Percentiles rank a stretch among this genome's conserved stretches.
Evolutionary conservation across 805 yeast species (phyloP).

Genomic region (Nakazawaea populi): DNA sequence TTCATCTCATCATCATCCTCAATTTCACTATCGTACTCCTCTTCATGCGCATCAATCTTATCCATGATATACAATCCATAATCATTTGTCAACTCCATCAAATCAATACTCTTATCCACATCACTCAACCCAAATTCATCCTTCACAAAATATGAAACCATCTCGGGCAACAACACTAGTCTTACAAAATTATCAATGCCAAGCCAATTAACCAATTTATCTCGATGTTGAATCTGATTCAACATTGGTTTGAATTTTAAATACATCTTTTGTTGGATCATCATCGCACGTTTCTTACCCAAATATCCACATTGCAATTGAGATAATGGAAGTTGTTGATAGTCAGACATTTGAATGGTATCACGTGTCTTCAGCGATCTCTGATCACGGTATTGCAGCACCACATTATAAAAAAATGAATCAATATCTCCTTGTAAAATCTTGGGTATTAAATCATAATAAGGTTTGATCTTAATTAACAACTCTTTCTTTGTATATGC

Average conservation of each 20-base stretch:
- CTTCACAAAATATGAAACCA: constrained; percentile 44
- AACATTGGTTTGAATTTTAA: constrained; percentile 26
- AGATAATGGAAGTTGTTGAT: constrained; percentile 1
- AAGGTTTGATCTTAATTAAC: constrained; percentile 16
- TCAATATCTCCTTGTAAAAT: constrained; percentile 25
- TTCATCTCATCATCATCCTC: constrained; percentile 7
- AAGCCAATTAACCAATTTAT: constrained; percentile 55
- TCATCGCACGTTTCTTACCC: constrained; percentile 52
- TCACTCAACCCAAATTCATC: constrained; percentile 33
- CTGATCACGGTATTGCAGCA: constrained; percentile 16
- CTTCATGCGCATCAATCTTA: constrained; percentile 13
- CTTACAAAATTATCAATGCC: constrained; percentile 47
- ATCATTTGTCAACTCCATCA: constrained; percentile 38
- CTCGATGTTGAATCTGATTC: constrained; percentile 20
- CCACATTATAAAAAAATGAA: constrained; percentile 24
- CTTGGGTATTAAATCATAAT: constrained; percentile 21
- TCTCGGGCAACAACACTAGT: constrained; percentile 60
- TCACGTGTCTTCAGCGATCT: constrained; percentile 18
- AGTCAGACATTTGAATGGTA: constrained; percentile 28
- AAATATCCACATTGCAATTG: constrained; percentile 39
- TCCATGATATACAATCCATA: constrained; percentile 30
- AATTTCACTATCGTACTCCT: constrained; percentile 8
- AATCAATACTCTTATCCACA: constrained; percentile 38
- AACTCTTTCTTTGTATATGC: constrained; percentile 25
- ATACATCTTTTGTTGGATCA: constrained; percentile 39